These are phyloP conservation scores for Cotoneaster glaucophyllus DNA, from an alignment of 306 rosid species.

Conservation along the genomic window DNA sequence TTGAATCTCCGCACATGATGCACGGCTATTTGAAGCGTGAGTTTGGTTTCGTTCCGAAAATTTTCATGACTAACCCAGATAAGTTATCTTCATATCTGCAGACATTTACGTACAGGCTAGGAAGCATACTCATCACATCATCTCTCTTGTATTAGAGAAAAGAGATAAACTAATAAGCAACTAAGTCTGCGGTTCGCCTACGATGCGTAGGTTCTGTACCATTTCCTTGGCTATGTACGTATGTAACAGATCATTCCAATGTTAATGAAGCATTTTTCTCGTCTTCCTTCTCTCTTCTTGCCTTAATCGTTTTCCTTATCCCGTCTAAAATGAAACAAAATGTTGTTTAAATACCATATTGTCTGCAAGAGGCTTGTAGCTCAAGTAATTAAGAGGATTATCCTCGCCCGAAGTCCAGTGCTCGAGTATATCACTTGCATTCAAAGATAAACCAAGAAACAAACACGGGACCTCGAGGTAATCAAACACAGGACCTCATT, in stretches of 20 bases:
- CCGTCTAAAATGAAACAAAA: not conserved
- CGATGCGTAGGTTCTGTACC: slow-evolving; percentile 36
- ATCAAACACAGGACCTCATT: not conserved
- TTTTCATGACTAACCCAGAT: slow-evolving; percentile 6
- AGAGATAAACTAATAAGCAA: slow-evolving; percentile 19
- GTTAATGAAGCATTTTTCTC: slow-evolving; percentile 19
- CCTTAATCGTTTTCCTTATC: no score
- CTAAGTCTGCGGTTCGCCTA: slow-evolving; percentile 15
- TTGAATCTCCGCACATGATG: not conserved
- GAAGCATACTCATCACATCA: slow-evolving; percentile 7
- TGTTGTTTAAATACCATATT: not conserved
- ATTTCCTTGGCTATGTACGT: slow-evolving; percentile 14
- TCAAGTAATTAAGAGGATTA: not conserved
- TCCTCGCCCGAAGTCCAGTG: not conserved
- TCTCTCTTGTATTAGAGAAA: slow-evolving; percentile 21
- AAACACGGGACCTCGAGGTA: not conserved
- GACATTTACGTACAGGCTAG: slow-evolving; percentile 24
- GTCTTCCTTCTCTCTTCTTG: not conserved
- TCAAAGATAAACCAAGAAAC: no score
- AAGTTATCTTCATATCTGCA: slow-evolving; percentile 24
- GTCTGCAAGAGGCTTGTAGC: not conserved
- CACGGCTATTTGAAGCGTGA: not conserved
- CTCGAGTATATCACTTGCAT: no score
- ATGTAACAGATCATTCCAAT: slow-evolving; percentile 17
- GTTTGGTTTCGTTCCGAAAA: not conserved